These are phyloP conservation scores for Alternaria dauci DNA, from an alignment of 2,329 filamentous ascomycete genomes.

Conservation along the genomic window DNA sequence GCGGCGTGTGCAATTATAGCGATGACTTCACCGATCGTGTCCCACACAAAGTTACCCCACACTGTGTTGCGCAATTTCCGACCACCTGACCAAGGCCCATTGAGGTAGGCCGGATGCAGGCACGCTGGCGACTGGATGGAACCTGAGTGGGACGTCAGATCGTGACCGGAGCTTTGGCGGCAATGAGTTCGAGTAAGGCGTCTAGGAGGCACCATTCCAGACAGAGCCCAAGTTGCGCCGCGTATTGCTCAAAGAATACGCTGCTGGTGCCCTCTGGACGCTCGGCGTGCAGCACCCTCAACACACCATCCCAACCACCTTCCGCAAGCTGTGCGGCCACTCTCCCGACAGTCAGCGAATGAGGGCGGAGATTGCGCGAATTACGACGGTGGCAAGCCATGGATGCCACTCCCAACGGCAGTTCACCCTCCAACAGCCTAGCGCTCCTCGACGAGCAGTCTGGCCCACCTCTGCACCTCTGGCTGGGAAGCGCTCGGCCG, in stretches of 20 bases:
- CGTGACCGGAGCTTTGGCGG: constrained; percentile 3
- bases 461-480: constrained; percentile 13
- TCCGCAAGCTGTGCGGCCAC: constrained; percentile 6
- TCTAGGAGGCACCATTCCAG: not conserved
- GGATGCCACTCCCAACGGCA: constrained; percentile 19
- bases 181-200: not conserved
- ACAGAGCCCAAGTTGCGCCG: not conserved
- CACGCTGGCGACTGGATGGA: constrained; percentile 2
- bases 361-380: constrained; percentile 19
- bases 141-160: not conserved
- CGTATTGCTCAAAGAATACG: constrained; percentile 4
- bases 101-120: constrained; percentile 13
- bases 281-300: constrained; percentile 7
- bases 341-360: constrained; percentile 19
- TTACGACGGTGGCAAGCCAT: constrained; percentile 22
- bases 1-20: constrained; percentile 5
- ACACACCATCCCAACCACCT: constrained; percentile 6
- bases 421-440: constrained; percentile 13
- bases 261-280: not conserved
- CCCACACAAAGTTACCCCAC: constrained; percentile 13
- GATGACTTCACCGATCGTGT: constrained; percentile 18
- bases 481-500: constrained; percentile 21
- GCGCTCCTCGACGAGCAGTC: constrained; percentile 12
- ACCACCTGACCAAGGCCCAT: constrained; percentile 13
- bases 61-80: constrained; percentile 9